Evolutionary conservation across 2,329 filamentous ascomycete genomes (phyloP).

Genomic region (Microthyrium microscopicum): DNA sequence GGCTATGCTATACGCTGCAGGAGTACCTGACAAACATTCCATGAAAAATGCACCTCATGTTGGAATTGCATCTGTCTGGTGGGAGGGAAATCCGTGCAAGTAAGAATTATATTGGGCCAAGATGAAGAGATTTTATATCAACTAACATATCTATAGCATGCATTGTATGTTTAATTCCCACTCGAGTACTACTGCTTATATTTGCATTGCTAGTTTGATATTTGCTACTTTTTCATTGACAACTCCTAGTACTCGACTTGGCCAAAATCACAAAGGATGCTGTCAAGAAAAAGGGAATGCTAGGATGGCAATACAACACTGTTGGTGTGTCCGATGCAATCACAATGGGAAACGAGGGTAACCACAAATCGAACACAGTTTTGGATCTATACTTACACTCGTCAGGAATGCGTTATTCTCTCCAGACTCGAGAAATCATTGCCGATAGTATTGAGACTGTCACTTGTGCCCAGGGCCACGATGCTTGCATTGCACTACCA

Average conservation of each 20-base stretch:
- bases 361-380: neutral
- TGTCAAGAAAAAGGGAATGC: conserved; percentile 66
- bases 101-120: conserved; percentile 28
- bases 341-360: conserved; percentile 86
- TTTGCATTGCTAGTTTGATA: no score
- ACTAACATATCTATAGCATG: conserved; percentile 22
- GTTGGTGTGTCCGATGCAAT: conserved; percentile 83
- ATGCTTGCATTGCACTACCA: conserved; percentile 83
- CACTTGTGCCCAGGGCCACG: conserved; percentile 80
- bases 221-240: no score
- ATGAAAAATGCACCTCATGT: conserved; percentile 90
- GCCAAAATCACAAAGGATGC: conserved; percentile 75
- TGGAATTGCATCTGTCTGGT: conserved; percentile 85
- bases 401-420: conserved; percentile 78
- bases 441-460: conserved; percentile 89
- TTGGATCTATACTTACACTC: conserved; percentile 1
- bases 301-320: conserved; percentile 90
- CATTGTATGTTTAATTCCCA: conserved; percentile 23
- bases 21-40: conserved; percentile 62
- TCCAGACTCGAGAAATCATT: conserved; percentile 82
- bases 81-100: conserved; percentile 97
- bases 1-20: conserved; percentile 92
- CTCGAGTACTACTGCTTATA: no score
- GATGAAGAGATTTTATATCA: conserved; percentile 4
- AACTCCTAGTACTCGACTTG: conserved; percentile 66